Percentiles rank a stretch among this genome's conserved stretches.
phyloP scores from a whole-genome alignment of 2,329 filamentous ascomycete species.

The Aspergillus caelatus region DNA sequence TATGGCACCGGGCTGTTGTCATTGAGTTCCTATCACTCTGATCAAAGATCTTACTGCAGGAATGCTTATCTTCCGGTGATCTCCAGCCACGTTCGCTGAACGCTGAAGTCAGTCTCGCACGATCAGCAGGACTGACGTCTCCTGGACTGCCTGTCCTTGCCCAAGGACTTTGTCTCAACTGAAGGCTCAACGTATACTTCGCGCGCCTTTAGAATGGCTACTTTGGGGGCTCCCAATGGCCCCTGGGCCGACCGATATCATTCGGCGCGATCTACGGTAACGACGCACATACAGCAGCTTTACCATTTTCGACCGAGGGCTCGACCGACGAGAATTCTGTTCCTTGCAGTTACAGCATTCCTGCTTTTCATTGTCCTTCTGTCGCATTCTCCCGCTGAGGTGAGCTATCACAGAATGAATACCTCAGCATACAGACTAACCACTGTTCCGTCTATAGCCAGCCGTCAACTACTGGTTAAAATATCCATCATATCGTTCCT shows the following conservation, averaged over 20 bases:
- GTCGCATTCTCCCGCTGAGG: constrained; percentile 22
- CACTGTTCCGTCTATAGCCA: constrained; percentile 18
- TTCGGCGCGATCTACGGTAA: constrained; percentile 21
- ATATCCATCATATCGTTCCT: constrained; percentile 37
- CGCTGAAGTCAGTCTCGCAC: constrained; percentile 8
- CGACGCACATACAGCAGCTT: constrained; percentile 27
- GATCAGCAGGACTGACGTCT: neutral
- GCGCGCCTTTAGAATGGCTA: constrained; percentile 28
- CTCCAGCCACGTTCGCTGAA: neutral
- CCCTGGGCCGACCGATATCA: constrained; percentile 30
- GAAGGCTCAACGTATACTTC: constrained; percentile 6
- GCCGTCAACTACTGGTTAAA: constrained; percentile 35
- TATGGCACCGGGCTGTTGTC: constrained; percentile 13
- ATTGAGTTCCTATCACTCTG: constrained; percentile 9
- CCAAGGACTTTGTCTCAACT: neutral
- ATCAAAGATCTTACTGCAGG: constrained; percentile 11
- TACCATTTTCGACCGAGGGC: constrained; percentile 31
- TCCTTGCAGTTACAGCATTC: constrained; percentile 21
- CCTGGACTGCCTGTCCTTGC: constrained; percentile 1
- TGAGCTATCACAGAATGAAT: constrained; percentile 9
- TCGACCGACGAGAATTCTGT: constrained; percentile 28
- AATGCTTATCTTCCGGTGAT: constrained; percentile 17
- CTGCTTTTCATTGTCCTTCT: constrained; percentile 29
- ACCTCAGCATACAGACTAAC: constrained; percentile 5
- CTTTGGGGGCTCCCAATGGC: constrained; percentile 25